Evolutionary conservation across 139 green algal species (phyloP), one percentile per base, ranked within the genome.

Genomic region (Micromonas pusilla): DNA sequence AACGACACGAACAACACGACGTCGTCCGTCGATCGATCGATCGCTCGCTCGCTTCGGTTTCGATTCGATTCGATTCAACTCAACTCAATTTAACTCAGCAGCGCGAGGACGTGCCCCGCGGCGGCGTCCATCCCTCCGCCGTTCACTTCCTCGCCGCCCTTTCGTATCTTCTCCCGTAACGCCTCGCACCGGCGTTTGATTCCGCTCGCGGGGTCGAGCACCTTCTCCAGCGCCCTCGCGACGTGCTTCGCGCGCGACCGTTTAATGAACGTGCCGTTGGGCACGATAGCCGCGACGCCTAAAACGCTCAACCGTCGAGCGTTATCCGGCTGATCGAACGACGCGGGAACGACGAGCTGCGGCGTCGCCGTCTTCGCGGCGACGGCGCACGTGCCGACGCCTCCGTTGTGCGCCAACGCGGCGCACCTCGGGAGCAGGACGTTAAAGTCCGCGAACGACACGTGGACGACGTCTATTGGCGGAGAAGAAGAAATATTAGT

Each of bases 311-410:
- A 13, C 13, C 32, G n/a, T 52, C 3, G 26, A 52, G 28, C 65
- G 65, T 72, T 37, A 26, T 52, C 32, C 4, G 26, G 30, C 30
- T 72, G 65, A 39, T 72, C 65, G 13, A 37, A 72, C n/a, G 65
- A 25, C 3, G 65, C 26, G 3, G 65, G 65, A 3, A 38, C 26
- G 13, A 72, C 65, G 26, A 72, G 28, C 28, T 72, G 65, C n/a
- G 65, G 30, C 28, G 26, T 26, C 26, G 26, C 65, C 4, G 4
- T 2, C 33, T 13, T 38, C 65, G 38, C 21, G 23, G 28, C 65
- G 30, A 4, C 26, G n/a, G 65, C 65, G 26, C 4, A 38, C n/a
- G 26, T 52, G 4, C 65, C 65, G 30, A 72, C 33, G 26, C 26
- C 28, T 25, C 65, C 65, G 65, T 45, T 13, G 30, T 39, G n/a